Evolutionary conservation across 1,284 basidiomycete genomes (phyloP).

Genomic region (Hymenochaete sp.): DNA sequence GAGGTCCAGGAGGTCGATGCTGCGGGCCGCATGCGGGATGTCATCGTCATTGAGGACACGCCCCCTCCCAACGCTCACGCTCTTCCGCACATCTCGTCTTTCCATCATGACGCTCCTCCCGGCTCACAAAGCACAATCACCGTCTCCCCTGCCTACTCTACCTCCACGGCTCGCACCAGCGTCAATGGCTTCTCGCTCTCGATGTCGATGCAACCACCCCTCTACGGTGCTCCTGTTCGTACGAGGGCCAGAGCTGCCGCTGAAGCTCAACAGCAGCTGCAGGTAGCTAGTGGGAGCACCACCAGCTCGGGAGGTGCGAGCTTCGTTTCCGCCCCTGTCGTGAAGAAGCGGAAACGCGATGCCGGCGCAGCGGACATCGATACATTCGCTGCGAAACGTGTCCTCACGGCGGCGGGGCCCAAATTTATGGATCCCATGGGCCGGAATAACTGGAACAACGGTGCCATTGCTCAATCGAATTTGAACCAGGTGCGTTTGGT

Average conservation of each 20-base stretch:
- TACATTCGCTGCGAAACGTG: too few species aligned
- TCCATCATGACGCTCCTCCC: too few species aligned
- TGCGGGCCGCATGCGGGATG: slow-evolving; percentile 64
- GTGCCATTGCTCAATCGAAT: too few species aligned
- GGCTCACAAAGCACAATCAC: too few species aligned
- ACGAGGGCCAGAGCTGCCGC: slow-evolving; percentile 75
- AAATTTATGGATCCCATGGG: too few species aligned
- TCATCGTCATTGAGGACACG: slow-evolving; percentile 83
- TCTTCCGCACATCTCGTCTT: too few species aligned
- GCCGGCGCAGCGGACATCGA: too few species aligned
- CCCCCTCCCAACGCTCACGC: slow-evolving; percentile 61
- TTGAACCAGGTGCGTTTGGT: too few species aligned
- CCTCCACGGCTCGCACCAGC: slow-evolving; percentile 39
- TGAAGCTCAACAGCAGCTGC: slow-evolving; percentile 66
- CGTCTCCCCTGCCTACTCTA: slow-evolving; percentile 48
- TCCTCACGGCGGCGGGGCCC: too few species aligned
- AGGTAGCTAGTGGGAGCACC: slow-evolving; percentile 28
- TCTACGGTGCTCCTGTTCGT: slow-evolving; percentile 63
- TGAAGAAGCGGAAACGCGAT: slow-evolving; percentile 73
- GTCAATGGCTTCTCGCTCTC: slow-evolving; percentile 65
- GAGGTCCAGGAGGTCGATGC: slow-evolving; percentile 77
- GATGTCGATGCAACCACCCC: slow-evolving; percentile 67
- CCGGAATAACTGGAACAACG: too few species aligned
- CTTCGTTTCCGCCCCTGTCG: slow-evolving; percentile 46
- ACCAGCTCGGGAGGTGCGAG: slow-evolving; percentile 51